A percentile compares a stretch with the other conserved stretches of the same genome.
phyloP scores from a whole-genome alignment of 768 basidiomycete genomes.

The Auricularia heimuer region DNA sequence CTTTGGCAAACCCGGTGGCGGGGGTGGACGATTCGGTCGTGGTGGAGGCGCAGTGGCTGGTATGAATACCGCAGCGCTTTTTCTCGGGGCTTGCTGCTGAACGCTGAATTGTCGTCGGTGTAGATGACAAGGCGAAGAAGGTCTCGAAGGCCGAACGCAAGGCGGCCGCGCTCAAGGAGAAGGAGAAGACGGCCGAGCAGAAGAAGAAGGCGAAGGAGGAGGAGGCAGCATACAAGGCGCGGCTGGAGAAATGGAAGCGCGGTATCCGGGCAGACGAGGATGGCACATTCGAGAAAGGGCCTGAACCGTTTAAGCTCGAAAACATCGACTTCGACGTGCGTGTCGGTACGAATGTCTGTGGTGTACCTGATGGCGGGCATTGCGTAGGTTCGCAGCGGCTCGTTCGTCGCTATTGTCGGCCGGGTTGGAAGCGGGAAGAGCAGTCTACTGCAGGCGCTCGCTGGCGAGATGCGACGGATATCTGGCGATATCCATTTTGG shows the following conservation, averaged over 20 bases:
- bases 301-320: constrained; percentile 38
- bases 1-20: neutral
- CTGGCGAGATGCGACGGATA: constrained; percentile 57
- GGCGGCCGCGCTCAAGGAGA: constrained; percentile 8
- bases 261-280: constrained; percentile 13
- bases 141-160: constrained; percentile 3
- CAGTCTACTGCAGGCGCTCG: constrained; percentile 43
- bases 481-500: constrained; percentile 48
- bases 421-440: constrained; percentile 38
- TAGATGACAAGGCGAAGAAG: neutral
- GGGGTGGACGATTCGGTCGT: neutral
- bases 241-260: constrained; percentile 6
- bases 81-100: too few species aligned
- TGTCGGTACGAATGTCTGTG: constrained; percentile 4
- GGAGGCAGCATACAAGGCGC: neutral
- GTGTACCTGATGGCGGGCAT: constrained; percentile 15
- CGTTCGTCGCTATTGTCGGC: constrained; percentile 66
- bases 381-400: constrained; percentile 36
- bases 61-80: neutral
- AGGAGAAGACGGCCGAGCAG: constrained; percentile 11
- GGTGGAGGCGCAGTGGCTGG: constrained; percentile 8
- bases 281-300: constrained; percentile 10
- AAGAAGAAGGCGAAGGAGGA: constrained; percentile 14
- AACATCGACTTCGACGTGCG: constrained; percentile 29
- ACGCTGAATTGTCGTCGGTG: too few species aligned